Evolutionary conservation across 140 eudicot species (phyloP), one percentile per base, ranked within the genome.

Genomic region (Oenanthe javanica): DNA sequence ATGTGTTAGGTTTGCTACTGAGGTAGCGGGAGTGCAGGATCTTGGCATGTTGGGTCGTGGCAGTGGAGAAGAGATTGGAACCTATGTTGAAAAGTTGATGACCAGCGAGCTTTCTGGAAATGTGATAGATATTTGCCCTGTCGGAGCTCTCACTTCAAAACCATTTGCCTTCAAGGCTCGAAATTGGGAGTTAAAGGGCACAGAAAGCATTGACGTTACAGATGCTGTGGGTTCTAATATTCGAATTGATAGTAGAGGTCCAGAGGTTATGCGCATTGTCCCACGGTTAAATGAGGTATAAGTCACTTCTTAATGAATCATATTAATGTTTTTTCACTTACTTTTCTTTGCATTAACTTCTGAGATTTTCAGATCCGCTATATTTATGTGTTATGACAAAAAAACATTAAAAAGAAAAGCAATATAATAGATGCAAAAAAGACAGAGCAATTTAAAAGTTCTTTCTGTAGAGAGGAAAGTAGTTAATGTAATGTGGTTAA

Each of bases 21-120:
- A 95, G 86, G 75, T 95, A 69, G 99, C 99, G 75, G 99, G 99
- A 21, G 95, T 89, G 45, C 92, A 92, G 69, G 99, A 95, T 88
- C 99, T 95, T 79, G 99, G 99, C 80, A 92, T 95, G 92, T 86
- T 95, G 74, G 99, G 99, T 7, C 97, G 99, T 86, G 99, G 99
- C 73, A 95, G 99, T 76, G 97, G 99, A 63, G 97, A 95, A 89
- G 99, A 95, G 86, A 95, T 95, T 55, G 99, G 99, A 46, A 95
- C 99, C 21, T 95, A 95, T 77, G 99, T 95, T 48, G 99, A 95
- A 83, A 89, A 85, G 55, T 95, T 95, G 31, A 95, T 95, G 99
- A 92, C 99, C n/a, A 95, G 99, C 87, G 99, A 95, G 84, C 91
- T 95, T 67, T 95, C 99, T 1, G 99, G 97, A 55, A 95, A 95